Percentiles rank a stretch among this genome's conserved stretches.
phyloP scores from a whole-genome alignment of 768 basidiomycete species.

The Hydnum rufescens region DNA sequence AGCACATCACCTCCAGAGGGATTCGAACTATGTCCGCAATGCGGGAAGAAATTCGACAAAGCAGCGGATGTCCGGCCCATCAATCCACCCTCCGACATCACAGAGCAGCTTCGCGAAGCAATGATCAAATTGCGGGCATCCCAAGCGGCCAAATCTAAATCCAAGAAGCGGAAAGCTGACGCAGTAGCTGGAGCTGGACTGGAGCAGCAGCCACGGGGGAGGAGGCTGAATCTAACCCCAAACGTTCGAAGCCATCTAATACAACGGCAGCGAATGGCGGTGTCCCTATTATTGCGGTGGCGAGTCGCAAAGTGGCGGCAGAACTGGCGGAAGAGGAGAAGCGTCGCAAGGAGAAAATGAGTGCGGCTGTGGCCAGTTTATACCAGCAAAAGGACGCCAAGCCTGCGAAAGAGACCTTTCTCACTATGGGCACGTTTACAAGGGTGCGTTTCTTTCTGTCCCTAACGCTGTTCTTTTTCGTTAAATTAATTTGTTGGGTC shows the following conservation, averaged over 20 bases:
- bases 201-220: slow-evolving; percentile 8
- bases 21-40: slow-evolving; percentile 56
- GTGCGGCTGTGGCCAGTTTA: slow-evolving; percentile 63
- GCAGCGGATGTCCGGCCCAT: slow-evolving; percentile 34
- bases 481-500: too few relatives aligned
- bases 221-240: slow-evolving; percentile 10
- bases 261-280: slow-evolving; percentile 12
- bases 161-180: slow-evolving; percentile 43
- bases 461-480: too few relatives aligned
- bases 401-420: slow-evolving; percentile 64
- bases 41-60: slow-evolving; percentile 46
- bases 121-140: slow-evolving; percentile 40
- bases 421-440: slow-evolving; percentile 83
- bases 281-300: slow-evolving; percentile 34
- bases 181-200: slow-evolving; percentile 16
- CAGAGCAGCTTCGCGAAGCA: slow-evolving; percentile 30
- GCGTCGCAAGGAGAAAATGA: slow-evolving; percentile 67
- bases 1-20: slow-evolving; percentile 12
- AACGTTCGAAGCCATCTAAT: slow-evolving; percentile 13
- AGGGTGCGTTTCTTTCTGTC: slow-evolving; percentile 67
- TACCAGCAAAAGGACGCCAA: slow-evolving; percentile 41
- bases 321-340: slow-evolving; percentile 65
- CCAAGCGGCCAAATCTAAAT: slow-evolving; percentile 33
- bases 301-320: slow-evolving; percentile 41
- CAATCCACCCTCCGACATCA: slow-evolving; percentile 54